Evolutionary conservation across 441 rosid genomes (phyloP).

Genomic region (Pelargonium australe): DNA sequence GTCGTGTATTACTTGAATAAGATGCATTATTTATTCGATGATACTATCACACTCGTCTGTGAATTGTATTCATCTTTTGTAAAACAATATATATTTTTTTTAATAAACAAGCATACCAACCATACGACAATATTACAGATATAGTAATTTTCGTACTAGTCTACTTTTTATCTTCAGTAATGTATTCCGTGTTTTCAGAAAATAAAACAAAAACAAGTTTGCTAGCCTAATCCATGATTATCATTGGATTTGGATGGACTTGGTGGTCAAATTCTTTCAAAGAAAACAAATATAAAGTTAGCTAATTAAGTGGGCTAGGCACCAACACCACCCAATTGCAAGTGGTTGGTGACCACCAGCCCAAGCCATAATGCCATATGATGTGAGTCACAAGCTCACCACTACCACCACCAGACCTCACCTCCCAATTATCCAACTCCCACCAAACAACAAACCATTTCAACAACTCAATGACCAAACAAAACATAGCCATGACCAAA

Average conservation of each 20-base stretch:
- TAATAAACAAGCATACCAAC: too few relatives aligned
- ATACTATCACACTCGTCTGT: too few relatives aligned
- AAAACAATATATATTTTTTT: too few relatives aligned
- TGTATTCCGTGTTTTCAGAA: too few relatives aligned
- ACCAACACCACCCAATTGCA: background rate
- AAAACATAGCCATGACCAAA: too few relatives aligned
- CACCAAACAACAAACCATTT: conserved; percentile 4
- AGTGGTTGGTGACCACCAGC: conserved; percentile 8
- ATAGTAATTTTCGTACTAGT: too few relatives aligned
- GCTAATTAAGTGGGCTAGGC: background rate
- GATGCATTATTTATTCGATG: too few relatives aligned
- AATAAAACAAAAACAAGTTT: too few relatives aligned
- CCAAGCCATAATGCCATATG: background rate
- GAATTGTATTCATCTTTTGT: too few relatives aligned
- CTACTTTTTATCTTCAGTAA: too few relatives aligned
- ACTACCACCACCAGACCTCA: background rate
- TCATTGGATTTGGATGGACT: background rate
- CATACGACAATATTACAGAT: too few relatives aligned
- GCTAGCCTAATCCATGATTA: background rate
- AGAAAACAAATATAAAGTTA: background rate
- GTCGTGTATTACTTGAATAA: too few relatives aligned
- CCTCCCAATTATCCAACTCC: conserved; percentile 4
- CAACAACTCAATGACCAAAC: background rate
- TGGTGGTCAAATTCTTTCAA: background rate
- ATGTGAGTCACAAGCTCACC: background rate